phyloP scores from a whole-genome alignment of 2,329 filamentous ascomycete species.

The Pyrenophora teres region DNA sequence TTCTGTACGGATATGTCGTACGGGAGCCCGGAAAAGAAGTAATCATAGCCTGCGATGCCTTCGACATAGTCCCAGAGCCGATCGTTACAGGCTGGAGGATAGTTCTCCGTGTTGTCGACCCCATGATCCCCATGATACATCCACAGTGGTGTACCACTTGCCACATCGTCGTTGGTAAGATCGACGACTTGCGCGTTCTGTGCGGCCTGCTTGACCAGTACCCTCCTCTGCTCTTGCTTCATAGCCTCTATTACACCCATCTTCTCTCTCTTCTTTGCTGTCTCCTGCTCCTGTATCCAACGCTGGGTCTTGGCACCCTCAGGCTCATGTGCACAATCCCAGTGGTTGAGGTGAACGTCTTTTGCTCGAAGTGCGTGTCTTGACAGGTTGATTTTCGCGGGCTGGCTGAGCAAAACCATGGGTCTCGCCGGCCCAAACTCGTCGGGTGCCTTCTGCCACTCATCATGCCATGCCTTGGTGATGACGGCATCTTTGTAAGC shows the following conservation, averaged over 20 bases:
- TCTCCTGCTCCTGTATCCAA: background rate
- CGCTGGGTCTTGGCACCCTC: slow-evolving; percentile 7
- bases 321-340: slow-evolving; percentile 9
- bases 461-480: slow-evolving; percentile 7
- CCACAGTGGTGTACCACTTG: background rate
- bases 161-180: background rate
- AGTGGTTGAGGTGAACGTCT: slow-evolving; percentile 5
- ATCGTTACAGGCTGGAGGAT: background rate
- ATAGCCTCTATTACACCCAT: background rate
- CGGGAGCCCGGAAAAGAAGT: background rate
- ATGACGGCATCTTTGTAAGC: background rate
- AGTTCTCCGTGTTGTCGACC: background rate
- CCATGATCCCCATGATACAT: background rate
- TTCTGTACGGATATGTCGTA: background rate
- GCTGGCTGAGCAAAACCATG: slow-evolving; percentile 6
- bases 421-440: slow-evolving; percentile 1
- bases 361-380: slow-evolving; percentile 1
- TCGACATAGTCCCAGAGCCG: background rate
- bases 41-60: background rate
- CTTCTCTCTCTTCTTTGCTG: background rate
- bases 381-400: slow-evolving; percentile 5
- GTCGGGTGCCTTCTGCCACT: slow-evolving; percentile 9
- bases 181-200: too few relatives aligned
- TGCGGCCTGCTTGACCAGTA: background rate
- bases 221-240: slow-evolving; percentile 1